These are phyloP conservation scores for Quercus glauca DNA, from an alignment of 306 rosid genomes.

Conservation along the genomic window DNA sequence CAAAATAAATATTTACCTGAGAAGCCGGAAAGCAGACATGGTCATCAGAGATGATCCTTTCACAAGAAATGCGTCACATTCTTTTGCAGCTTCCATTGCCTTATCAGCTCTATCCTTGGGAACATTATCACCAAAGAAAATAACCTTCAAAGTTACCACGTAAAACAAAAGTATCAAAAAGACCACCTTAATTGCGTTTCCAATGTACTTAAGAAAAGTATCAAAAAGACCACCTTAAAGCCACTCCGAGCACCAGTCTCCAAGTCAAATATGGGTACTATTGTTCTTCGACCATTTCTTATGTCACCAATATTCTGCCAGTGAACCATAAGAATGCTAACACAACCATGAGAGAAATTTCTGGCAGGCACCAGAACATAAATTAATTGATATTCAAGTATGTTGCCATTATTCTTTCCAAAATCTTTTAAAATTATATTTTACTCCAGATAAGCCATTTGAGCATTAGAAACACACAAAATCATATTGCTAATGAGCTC, in stretches of 20 bases:
- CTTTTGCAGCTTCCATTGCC: too few species aligned
- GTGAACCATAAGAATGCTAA: constrained; percentile 28
- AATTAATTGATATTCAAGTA: neutral
- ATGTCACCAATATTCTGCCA: constrained; percentile 92
- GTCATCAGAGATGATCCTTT: too few species aligned
- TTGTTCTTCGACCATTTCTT: constrained; percentile 77
- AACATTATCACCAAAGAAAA: too few species aligned
- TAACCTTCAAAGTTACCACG: too few species aligned
- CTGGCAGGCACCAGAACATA: neutral
- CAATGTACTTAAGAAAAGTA: too few species aligned
- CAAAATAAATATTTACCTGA: too few species aligned
- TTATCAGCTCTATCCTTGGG: too few species aligned
- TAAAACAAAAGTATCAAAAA: too few species aligned
- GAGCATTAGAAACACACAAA: neutral
- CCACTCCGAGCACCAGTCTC: constrained; percentile 94
- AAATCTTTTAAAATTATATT: neutral
- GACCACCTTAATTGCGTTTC: too few species aligned
- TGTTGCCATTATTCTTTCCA: neutral
- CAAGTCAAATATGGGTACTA: constrained; percentile 88
- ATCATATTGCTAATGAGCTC: neutral
- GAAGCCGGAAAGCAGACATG: too few species aligned
- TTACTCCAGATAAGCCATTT: neutral
- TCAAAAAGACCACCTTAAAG: too few species aligned
- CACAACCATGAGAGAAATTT: constrained; percentile 5
- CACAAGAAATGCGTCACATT: too few species aligned